Conservation (phyloP, 108 stramenopile species). For the Fragilariopsis cylindrus region DNA sequence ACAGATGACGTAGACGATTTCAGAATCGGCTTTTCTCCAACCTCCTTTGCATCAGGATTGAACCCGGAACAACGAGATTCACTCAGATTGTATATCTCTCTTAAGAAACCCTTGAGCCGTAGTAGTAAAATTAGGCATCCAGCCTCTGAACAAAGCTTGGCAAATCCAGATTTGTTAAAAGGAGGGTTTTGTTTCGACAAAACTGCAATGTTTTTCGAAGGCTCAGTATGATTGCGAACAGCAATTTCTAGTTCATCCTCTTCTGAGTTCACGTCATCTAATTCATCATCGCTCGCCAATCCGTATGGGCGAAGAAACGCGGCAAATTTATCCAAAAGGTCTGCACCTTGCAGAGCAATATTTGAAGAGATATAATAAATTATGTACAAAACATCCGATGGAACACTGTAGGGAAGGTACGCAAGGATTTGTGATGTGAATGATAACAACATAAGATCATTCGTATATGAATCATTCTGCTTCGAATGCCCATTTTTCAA, state of each 20-base stretch:
- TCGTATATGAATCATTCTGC: conserved; percentile 5
- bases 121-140: conserved; percentile 60
- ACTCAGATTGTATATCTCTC: conserved; percentile 66
- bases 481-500: conserved; percentile 13
- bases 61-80: conserved; percentile 72
- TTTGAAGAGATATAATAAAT: conserved; percentile 62
- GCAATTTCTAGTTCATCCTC: conserved; percentile 70
- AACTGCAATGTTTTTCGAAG: conserved; percentile 45
- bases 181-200: conserved; percentile 19
- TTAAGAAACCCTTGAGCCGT: conserved; percentile 69
- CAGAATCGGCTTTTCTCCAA: conserved; percentile 37
- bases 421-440: conserved; percentile 83
- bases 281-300: conserved; percentile 42
- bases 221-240: conserved; percentile 40
- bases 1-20: conserved; percentile 16
- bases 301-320: conserved; percentile 54
- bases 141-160: conserved; percentile 62
- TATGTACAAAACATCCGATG: conserved; percentile 76
- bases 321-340: conserved; percentile 60
- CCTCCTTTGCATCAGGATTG: conserved; percentile 67
- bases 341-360: conserved; percentile 61
- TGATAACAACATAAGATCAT: conserved; percentile 60
- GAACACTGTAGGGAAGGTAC: conserved; percentile 71
- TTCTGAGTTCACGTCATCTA: conserved; percentile 60
- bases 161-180: conserved; percentile 42